Base-by-base conservation (phyloP, 2,329 filamentous ascomycete species). In the Mycogone perniciosa region DNA sequence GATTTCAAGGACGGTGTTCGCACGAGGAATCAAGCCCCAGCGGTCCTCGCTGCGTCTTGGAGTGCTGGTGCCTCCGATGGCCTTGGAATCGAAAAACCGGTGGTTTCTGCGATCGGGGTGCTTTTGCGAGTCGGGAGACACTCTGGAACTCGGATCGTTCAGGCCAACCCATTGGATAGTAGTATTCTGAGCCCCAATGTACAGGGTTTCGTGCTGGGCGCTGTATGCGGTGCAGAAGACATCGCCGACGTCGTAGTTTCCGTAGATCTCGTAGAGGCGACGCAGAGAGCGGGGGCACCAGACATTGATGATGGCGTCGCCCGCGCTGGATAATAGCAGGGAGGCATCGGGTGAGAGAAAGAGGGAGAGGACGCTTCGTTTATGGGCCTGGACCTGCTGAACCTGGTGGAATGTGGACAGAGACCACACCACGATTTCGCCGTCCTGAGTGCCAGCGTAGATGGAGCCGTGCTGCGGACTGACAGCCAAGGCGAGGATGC, bases 221-320 rank as follows among this genome's bases (percentile, higher is more conserved):
- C 90, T 96, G 67, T 95, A 96, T 1, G 86, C 86, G n/a, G 96
- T 85, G 59, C 89, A 95, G 67, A 97, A 97, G 53, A 99, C 83
- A 71, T 99, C 93, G 53, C 93, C 93, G 38, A 96, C 88, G 60
- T 97, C 93, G 68, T 95, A 92, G 44, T 85, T 86, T 56, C 90
- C 95, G 73, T 95, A 95, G 55, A 97, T 88, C 56, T 93, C 89
- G 71, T 91, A 93, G 1, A 93, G 76, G 30, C 87, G 84, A 50
- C 79, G 80, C 66, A 96, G 84, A 5, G 82, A 85, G 40, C 74
- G 77, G 2, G 91, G 88, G 60, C 84, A 86, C 93, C 93, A 99
- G 39, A 95, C 89, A 66, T 95, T 96, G 64, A 97, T 85, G 52
- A 96, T 86, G 2, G 92, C 88, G 64, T 99, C 93, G 58, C 90